Conservation (phyloP, 2,329 filamentous ascomycete species). For the Aspergillus bombycis region DNA sequence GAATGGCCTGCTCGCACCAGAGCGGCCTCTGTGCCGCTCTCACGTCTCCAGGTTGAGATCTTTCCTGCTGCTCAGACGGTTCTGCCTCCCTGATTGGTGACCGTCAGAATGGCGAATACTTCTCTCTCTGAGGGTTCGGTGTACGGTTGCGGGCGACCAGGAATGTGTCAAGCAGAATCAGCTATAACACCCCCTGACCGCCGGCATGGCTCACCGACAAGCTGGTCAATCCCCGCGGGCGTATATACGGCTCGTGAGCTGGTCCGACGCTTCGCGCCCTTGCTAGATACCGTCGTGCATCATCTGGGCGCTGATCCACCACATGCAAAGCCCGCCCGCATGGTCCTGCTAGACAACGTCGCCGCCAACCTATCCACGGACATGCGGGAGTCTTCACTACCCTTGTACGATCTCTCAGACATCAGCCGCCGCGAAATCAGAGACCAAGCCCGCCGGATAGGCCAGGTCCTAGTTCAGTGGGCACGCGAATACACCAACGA, state of each 20-base stretch:
- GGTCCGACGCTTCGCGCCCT: constrained; percentile 23
- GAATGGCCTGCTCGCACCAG: neutral
- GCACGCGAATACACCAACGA: constrained; percentile 11
- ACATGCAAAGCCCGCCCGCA: constrained; percentile 9
- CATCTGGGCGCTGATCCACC: constrained; percentile 18
- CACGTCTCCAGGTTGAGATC: neutral
- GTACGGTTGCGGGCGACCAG: neutral
- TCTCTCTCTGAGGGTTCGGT: neutral
- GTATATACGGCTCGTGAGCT: constrained; percentile 24
- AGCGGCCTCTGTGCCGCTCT: neutral
- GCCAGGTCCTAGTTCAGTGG: constrained; percentile 19
- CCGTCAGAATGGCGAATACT: neutral
- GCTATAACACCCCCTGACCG: neutral
- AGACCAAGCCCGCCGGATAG: constrained; percentile 21
- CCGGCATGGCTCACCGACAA: neutral
- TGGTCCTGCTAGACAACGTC: constrained; percentile 21
- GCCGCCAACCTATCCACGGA: constrained; percentile 23
- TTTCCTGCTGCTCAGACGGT: neutral
- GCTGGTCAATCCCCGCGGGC: neutral
- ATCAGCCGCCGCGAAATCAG: constrained; percentile 20
- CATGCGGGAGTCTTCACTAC: constrained; percentile 23
- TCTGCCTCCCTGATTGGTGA: neutral
- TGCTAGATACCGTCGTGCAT: constrained; percentile 23
- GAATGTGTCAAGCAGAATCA: neutral
- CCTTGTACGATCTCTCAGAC: constrained; percentile 11